phyloP scores from a whole-genome alignment of 805 yeast genomes.

The Candida manassasensis region DNA sequence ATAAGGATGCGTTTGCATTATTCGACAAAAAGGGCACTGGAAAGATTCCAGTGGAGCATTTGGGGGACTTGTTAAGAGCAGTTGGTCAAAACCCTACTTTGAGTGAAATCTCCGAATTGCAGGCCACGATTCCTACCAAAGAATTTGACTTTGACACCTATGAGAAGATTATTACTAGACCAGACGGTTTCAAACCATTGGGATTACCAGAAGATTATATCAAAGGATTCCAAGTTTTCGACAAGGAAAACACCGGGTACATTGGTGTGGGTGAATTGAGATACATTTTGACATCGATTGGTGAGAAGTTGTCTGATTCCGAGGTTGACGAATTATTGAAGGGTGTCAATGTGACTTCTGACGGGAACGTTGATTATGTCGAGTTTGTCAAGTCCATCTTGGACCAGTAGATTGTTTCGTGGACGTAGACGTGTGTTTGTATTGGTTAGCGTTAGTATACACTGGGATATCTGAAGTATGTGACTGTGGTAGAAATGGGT shows the following conservation, averaged over 20 bases:
- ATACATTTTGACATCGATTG: constrained; percentile 93
- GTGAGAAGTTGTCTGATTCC: constrained; percentile 70
- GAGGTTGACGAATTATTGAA: constrained; percentile 96
- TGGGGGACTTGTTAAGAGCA: constrained; percentile 93
- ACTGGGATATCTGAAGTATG: constrained; percentile 1
- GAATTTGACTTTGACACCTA: constrained; percentile 74
- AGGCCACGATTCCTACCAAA: constrained; percentile 38
- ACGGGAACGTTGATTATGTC: constrained; percentile 91
- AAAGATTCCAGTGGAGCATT: constrained; percentile 71
- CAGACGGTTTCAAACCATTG: constrained; percentile 80
- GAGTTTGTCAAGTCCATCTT: constrained; percentile 91
- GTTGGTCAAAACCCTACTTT: constrained; percentile 98
- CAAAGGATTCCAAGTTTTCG: constrained; percentile 92
- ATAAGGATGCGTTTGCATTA: constrained; percentile 92
- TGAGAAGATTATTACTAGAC: constrained; percentile 72
- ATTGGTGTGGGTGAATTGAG: constrained; percentile 96
- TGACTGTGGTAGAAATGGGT: too few species aligned
- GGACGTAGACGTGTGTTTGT: background rate
- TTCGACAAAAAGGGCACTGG: constrained; percentile 97
- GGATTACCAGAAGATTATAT: constrained; percentile 91
- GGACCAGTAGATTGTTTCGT: constrained; percentile 55
- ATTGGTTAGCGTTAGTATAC: background rate
- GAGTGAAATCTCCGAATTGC: constrained; percentile 65
- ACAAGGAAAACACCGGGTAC: constrained; percentile 91
- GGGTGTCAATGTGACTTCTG: constrained; percentile 90